Evolutionary conservation across 257 asterid species (phyloP), one percentile per base, ranked within the genome.

Genomic region (Hygrophila difformis): DNA sequence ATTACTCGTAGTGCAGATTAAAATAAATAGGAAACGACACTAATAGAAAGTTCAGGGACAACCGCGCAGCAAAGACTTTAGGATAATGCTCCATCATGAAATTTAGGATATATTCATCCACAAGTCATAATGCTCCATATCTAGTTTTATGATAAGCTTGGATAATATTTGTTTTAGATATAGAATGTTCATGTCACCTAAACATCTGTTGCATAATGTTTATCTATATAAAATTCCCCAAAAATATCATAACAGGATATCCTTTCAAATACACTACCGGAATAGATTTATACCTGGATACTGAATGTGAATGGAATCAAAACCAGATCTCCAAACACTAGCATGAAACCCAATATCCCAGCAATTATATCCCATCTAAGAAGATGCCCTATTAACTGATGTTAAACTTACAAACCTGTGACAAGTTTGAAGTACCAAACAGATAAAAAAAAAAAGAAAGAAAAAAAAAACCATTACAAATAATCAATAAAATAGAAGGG

Each of bases 261-360:
- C 31, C 8, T 49, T 41, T 10, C 47, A 41, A 48, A 49, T 35
- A 33, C 10, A 43, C 23, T 33, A 26, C 48, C 19, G 38, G 44
- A 57, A 29, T 1, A 45, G 35, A 41, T n/a, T 6, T 56, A 52
- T 82, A 69, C 98, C 98, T 91, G 96, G 69, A 91, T 82, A 68
- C 98, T 86, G 68, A 91, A 91, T 56, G 95, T 82, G 72, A 86
- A 91, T 2, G 98, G 98, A 51, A 91, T 86, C 94, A 91, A 91
- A 21, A 82, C 98, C 39, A 91, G 73, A 68, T 91, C 98, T 39
- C 98, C 98, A 51, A 91, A 77, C 64, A 82, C 98, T 74, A 91
- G 84, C 98, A 91, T 91, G 81, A 80, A 86, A 17, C 98, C 98
- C 79, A 91, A 67, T 45, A 82, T 82, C 75, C 86, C 98, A 28